phyloP scores from a whole-genome alignment of 345 rosid genomes.

The Eucalyptus decipiens region DNA sequence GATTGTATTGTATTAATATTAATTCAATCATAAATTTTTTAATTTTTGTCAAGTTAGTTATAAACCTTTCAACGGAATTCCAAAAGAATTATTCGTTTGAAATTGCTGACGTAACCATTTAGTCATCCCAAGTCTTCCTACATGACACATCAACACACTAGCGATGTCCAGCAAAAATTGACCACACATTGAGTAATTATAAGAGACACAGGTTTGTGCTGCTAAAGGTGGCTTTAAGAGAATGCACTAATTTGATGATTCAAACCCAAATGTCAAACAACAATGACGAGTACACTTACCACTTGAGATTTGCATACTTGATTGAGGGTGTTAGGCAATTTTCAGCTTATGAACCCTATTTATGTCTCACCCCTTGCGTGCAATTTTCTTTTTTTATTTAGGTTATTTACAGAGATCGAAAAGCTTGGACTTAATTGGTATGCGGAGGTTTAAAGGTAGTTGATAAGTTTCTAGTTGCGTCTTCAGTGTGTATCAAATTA shows the following conservation, averaged over 20 bases:
- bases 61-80: too few relatives aligned
- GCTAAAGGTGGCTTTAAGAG: neutral
- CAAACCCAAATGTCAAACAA: neutral
- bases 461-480: neutral
- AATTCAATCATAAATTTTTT: too few relatives aligned
- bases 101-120: too few relatives aligned
- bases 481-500: neutral
- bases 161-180: too few relatives aligned
- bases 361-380: neutral
- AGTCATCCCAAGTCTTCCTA: too few relatives aligned
- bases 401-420: neutral
- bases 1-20: too few relatives aligned
- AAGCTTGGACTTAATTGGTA: neutral
- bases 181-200: neutral
- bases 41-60: too few relatives aligned
- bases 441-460: neutral
- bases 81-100: too few relatives aligned
- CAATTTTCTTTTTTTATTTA: neutral
- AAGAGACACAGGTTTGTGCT: neutral
- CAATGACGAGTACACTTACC: neutral
- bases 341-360: neutral
- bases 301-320: neutral
- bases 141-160: too few relatives aligned
- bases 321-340: neutral
- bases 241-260: neutral